Evolutionary conservation across 768 basidiomycete species (phyloP).

Genomic region (Kwoniella mangroviensis): DNA sequence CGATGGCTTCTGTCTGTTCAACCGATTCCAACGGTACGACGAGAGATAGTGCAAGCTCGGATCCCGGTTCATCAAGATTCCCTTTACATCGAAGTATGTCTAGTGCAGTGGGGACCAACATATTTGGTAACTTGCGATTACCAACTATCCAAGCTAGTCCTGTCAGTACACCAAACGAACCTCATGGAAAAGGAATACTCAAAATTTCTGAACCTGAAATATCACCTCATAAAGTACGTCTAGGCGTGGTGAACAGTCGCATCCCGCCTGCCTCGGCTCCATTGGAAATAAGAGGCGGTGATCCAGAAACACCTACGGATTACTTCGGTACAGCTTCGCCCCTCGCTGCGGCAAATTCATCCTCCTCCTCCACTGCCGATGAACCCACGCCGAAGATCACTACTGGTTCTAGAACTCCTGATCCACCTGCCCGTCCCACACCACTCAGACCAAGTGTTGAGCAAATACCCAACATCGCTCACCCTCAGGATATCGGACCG

Average conservation of each 20-base stretch:
- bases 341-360: slow-evolving; percentile 21
- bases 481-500: slow-evolving; percentile 33
- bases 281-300: slow-evolving; percentile 69
- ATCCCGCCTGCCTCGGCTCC: slow-evolving; percentile 60
- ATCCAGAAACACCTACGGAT: slow-evolving; percentile 50
- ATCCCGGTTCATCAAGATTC: slow-evolving; percentile 55
- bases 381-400: slow-evolving; percentile 18
- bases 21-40: slow-evolving; percentile 7
- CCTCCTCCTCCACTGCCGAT: slow-evolving; percentile 43
- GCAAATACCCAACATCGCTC: slow-evolving; percentile 24
- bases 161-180: slow-evolving; percentile 59
- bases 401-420: slow-evolving; percentile 12
- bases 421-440: background rate
- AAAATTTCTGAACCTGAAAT: background rate
- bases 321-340: slow-evolving; percentile 50
- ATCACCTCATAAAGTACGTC: slow-evolving; percentile 11
- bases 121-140: slow-evolving; percentile 25
- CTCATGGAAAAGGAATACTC: slow-evolving; percentile 50
- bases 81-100: slow-evolving; percentile 55
- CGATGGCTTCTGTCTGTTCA: slow-evolving; percentile 62
- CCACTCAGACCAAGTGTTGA: slow-evolving; percentile 2
- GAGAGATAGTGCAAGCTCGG: slow-evolving; percentile 40
- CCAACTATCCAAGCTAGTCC: slow-evolving; percentile 47
- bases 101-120: slow-evolving; percentile 60
- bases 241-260: slow-evolving; percentile 17